These are phyloP conservation scores for Talaromyces amestolkiae DNA, from an alignment of 2,329 filamentous ascomycete genomes.

Conservation along the genomic window DNA sequence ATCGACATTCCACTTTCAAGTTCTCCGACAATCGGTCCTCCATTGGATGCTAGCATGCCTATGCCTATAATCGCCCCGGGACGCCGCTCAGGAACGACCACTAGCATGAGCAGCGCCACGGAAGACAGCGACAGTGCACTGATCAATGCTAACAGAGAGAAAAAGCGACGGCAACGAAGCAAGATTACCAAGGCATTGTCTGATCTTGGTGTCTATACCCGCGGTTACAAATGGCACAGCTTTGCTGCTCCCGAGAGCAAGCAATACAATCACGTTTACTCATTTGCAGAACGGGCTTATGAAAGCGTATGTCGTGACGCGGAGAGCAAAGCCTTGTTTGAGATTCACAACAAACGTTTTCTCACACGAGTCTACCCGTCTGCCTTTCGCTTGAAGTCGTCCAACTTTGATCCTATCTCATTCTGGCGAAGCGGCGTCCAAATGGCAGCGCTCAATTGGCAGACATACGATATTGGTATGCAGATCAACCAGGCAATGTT, in stretches of 20 bases:
- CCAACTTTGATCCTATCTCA: slow-evolving; percentile 89
- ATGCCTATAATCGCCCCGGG: slow-evolving; percentile 41
- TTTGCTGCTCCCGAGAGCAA: slow-evolving; percentile 77
- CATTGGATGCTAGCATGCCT: slow-evolving; percentile 45
- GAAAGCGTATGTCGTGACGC: slow-evolving; percentile 73
- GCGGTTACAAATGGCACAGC: slow-evolving; percentile 76
- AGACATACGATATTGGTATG: slow-evolving; percentile 93
- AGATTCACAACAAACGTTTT: slow-evolving; percentile 86
- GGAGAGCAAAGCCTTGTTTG: slow-evolving; percentile 73
- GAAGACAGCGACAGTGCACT: slow-evolving; percentile 72
- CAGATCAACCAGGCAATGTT: slow-evolving; percentile 99
- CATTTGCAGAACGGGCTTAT: slow-evolving; percentile 87
- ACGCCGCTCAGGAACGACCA: slow-evolving; percentile 48
- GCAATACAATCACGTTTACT: slow-evolving; percentile 91
- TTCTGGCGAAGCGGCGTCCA: slow-evolving; percentile 96
- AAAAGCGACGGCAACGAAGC: slow-evolving; percentile 62
- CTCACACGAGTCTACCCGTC: slow-evolving; percentile 94
- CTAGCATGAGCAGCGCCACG: slow-evolving; percentile 57
- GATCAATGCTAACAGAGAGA: slow-evolving; percentile 54
- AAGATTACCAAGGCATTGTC: slow-evolving; percentile 84
- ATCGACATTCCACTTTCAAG: slow-evolving; percentile 52
- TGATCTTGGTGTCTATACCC: slow-evolving; percentile 76
- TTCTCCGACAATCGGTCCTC: slow-evolving; percentile 53
- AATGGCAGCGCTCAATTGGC: slow-evolving; percentile 98
- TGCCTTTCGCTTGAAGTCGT: slow-evolving; percentile 74